Conservation (phyloP, 1,284 basidiomycete genomes). For the Pascua sp. region DNA sequence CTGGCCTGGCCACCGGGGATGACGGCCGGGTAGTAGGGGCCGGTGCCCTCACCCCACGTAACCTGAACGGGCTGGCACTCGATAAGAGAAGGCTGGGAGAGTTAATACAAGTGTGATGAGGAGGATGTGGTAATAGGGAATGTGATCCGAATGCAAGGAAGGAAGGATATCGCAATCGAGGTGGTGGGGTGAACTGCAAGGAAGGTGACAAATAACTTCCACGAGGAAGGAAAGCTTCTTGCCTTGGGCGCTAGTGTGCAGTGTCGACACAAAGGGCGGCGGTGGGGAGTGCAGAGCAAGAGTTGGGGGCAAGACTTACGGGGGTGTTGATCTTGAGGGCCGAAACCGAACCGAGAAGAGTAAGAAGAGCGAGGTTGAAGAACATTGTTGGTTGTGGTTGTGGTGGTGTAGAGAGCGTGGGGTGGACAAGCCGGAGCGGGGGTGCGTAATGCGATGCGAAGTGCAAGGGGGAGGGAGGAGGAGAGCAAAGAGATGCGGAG, state of each 20-base stretch:
- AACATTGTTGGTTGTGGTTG: neutral
- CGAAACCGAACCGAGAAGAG: conserved; percentile 47
- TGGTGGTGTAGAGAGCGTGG: conserved; percentile 2
- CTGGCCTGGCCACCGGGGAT: conserved; percentile 65
- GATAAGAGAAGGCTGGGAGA: conserved; percentile 34
- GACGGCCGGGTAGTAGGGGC: conserved; percentile 64
- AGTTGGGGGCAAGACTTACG: conserved; percentile 13
- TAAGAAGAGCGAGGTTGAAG: neutral
- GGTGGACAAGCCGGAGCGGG: neutral
- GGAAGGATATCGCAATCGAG: too few relatives aligned
- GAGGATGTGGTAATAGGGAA: neutral
- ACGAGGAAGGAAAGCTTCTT: neutral
- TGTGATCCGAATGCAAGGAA: neutral
- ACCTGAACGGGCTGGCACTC: conserved; percentile 49
- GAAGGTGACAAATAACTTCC: neutral
- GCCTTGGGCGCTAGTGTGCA: too few relatives aligned
- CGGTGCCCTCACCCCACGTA: conserved; percentile 57
- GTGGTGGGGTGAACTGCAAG: too few relatives aligned
- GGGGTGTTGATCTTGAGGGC: conserved; percentile 64
- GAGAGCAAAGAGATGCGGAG: neutral
- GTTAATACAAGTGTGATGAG: neutral
- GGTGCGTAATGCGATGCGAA: neutral
- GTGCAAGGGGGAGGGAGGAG: neutral
- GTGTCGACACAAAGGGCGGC: too few relatives aligned
- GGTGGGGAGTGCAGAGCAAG: too few relatives aligned